Evolutionary conservation across 2,329 filamentous ascomycete species (phyloP).

Genomic region (Diplodia seriata): DNA sequence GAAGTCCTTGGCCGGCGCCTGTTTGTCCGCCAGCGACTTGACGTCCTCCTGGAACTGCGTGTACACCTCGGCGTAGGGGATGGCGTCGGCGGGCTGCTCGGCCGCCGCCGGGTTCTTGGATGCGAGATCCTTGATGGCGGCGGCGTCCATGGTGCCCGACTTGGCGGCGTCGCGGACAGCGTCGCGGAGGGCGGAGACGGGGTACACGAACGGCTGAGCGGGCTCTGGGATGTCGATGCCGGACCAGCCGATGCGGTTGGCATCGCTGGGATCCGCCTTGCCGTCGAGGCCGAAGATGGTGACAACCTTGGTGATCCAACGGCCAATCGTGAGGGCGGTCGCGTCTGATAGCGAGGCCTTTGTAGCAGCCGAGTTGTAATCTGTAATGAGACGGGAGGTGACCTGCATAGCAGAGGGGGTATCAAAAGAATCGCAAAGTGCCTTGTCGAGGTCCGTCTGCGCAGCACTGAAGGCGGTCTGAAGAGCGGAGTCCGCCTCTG

Average conservation of each 20-base stretch:
- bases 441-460: constrained; percentile 65
- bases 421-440: constrained; percentile 85
- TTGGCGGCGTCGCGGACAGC: constrained; percentile 64
- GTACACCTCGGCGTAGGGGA: constrained; percentile 58
- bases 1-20: constrained; percentile 71
- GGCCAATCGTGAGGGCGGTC: constrained; percentile 64
- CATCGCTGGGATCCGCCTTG: constrained; percentile 53
- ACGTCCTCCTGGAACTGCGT: constrained; percentile 67
- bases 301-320: constrained; percentile 83
- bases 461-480: constrained; percentile 59
- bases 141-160: constrained; percentile 49
- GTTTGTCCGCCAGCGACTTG: constrained; percentile 57
- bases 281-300: constrained; percentile 83
- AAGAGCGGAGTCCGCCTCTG: constrained; percentile 53
- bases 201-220: constrained; percentile 67
- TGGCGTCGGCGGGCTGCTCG: constrained; percentile 42
- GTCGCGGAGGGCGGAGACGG: constrained; percentile 64
- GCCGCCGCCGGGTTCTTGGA: constrained; percentile 35
- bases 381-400: constrained; percentile 79
- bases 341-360: constrained; percentile 53
- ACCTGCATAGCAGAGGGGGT: constrained; percentile 79
- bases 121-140: constrained; percentile 49
- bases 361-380: constrained; percentile 67
- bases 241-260: constrained; percentile 65
- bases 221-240: constrained; percentile 67